Conservation (phyloP, 192 early-diverging fungal genomes). For the Radiomyces spectabilis region DNA sequence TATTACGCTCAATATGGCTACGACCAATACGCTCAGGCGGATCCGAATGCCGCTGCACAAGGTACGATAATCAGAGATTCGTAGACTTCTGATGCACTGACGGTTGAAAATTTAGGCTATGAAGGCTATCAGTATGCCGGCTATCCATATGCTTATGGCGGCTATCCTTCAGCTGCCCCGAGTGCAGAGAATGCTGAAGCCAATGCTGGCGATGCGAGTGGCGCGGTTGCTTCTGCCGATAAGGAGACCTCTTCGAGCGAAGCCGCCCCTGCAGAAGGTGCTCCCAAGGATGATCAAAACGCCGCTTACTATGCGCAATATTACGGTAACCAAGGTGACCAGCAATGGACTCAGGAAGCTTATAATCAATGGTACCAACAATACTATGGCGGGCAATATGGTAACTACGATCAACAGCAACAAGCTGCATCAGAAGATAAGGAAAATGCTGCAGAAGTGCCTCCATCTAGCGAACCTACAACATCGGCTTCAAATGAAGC, state of each 20-base stretch:
- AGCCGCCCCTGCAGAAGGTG: not conserved
- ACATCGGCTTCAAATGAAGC: not conserved
- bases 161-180: not conserved
- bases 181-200: not conserved
- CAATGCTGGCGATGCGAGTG: too few species aligned
- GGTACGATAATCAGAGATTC: not conserved
- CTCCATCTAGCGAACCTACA: not conserved
- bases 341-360: slow-evolving; percentile 21
- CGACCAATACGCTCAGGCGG: not conserved
- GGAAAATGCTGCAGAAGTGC: too few species aligned
- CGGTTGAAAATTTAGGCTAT: not conserved
- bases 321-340: slow-evolving; percentile 21
- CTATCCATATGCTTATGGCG: not conserved
- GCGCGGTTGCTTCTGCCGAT: too few species aligned
- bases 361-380: slow-evolving; percentile 41
- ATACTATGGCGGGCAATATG: slow-evolving; percentile 21
- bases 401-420: slow-evolving; percentile 1
- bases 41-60: not conserved
- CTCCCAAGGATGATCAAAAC: slow-evolving; percentile 1
- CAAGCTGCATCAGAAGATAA: too few species aligned
- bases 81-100: not conserved
- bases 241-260: too few species aligned
- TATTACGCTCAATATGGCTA: slow-evolving; percentile 16
- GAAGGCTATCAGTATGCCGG: slow-evolving; percentile 4
- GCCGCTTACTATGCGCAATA: slow-evolving; percentile 33